Base-by-base conservation (phyloP, 2,329 filamentous ascomycete species). In the Arthroderma sp. region DNA sequence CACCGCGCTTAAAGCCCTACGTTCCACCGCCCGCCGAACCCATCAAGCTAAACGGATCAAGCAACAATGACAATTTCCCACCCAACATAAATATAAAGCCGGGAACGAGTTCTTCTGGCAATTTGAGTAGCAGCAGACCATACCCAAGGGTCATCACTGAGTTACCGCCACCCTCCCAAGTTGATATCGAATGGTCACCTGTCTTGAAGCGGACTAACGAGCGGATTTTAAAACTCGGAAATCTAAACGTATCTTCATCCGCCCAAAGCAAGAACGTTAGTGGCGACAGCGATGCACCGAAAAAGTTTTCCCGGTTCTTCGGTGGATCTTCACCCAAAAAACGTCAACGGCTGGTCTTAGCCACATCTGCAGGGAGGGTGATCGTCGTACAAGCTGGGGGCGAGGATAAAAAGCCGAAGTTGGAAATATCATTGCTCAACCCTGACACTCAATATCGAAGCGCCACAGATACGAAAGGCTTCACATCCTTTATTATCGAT, bases 101-200 rank as follows among this genome's bases (percentile, higher is more conserved):
- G 58, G 62, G 5, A 53, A 61, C 29, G 6, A 30, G 7, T 5
- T 29, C 42, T 29, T 29, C 40, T 10, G 44, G 30, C 64, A 60
- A n/a, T 62, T 62, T 47, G 51, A 60, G 61, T 56, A 62, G 55
- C 48, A 54, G 69, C 28, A 71, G 86, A 45, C 74, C 77, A 6
- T 83, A 87, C 30, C 75, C 84, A 1, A 74, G 87, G 49, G 80
- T 95, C 48, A 93, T 98, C 49, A 96, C 91, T 1, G 91, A 98
- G 62, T 73, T 98, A 6, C 87, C 91, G 10, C 89, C 91, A n/a
- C 91, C 91, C 0, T 94, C 85, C 42, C 91, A 96, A 62, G 71
- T 98, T 28, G 91, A 98, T 58, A 94, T 98, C 46, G 91, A 98
- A 65, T 98, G 91, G 91, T 95, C 89, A 0, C 91, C 91, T 1